A percentile compares a stretch with the other conserved stretches of the same genome.
Conservation (phyloP, 2,329 filamentous ascomycete species). For the Septoria linicola region DNA sequence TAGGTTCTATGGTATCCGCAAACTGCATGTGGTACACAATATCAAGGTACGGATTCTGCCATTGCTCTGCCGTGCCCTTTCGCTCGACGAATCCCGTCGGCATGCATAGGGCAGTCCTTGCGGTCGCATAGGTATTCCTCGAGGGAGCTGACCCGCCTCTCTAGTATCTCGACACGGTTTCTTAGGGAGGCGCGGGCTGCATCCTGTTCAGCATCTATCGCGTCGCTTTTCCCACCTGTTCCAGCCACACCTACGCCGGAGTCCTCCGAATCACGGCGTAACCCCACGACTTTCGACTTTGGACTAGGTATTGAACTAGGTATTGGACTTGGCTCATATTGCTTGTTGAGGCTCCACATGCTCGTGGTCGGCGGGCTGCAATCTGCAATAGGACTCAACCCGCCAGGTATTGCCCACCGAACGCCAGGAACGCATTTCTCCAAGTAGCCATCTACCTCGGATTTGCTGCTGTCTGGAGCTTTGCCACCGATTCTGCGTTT, state of each 20-base stretch:
- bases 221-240: neutral
- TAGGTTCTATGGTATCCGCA: no score
- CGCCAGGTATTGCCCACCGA: slow-evolving; percentile 26
- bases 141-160: slow-evolving; percentile 3
- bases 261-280: neutral
- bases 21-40: no score
- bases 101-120: no score
- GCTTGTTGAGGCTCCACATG: slow-evolving; percentile 2
- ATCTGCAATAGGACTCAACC: slow-evolving; percentile 34
- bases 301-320: neutral
- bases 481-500: slow-evolving; percentile 30
- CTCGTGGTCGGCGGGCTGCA: slow-evolving; percentile 30
- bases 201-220: no score
- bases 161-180: neutral
- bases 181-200: neutral
- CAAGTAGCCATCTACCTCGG: neutral
- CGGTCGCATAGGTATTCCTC: neutral
- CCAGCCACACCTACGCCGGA: neutral
- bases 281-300: neutral
- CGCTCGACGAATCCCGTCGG: no score
- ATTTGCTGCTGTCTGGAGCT: slow-evolving; percentile 17
- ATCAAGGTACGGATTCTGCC: no score
- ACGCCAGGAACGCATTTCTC: neutral
- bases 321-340: neutral
- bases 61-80: no score